Conservation (phyloP, 208 protist species). For the Acanthamoeba lenticulata region DNA sequence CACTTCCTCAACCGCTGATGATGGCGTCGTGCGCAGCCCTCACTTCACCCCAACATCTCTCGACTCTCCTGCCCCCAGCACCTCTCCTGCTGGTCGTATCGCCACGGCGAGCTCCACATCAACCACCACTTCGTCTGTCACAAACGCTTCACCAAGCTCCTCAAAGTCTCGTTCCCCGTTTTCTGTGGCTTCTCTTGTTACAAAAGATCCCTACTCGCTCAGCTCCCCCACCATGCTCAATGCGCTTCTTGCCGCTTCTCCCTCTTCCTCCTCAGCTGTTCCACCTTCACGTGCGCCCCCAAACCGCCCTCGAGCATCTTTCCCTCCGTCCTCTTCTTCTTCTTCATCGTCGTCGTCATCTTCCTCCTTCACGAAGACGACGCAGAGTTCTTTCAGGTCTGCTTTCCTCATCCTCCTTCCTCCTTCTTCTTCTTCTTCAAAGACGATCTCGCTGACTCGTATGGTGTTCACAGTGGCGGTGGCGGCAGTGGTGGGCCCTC, state of each 20-base stretch:
- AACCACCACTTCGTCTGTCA: not conserved
- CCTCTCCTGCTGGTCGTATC: not conserved
- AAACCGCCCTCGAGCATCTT: not conserved
- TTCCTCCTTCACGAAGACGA: too few relatives aligned
- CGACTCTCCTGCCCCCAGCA: not conserved
- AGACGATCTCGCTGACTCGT: too few relatives aligned
- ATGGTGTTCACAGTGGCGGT: not conserved
- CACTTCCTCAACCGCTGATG: not conserved
- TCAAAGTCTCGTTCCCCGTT: not conserved
- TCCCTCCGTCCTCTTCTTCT: not conserved
- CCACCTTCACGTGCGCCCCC: not conserved
- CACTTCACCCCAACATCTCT: too few relatives aligned
- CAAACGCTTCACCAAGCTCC: not conserved
- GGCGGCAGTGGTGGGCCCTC: not conserved
- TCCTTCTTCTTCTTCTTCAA: too few relatives aligned
- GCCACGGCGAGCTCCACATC: not conserved
- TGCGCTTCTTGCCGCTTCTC: not conserved
- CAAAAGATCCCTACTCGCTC: conserved; percentile 5
- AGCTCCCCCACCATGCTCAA: conserved; percentile 29
- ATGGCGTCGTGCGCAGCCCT: not conserved
- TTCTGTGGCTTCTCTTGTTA: not conserved
- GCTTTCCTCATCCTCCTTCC: too few relatives aligned
- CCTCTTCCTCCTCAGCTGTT: not conserved
- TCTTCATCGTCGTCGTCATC: not conserved
- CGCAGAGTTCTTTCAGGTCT: too few relatives aligned